Evolutionary conservation across 2,329 filamentous ascomycete species (phyloP).

Genomic region (Penicillium sp.): DNA sequence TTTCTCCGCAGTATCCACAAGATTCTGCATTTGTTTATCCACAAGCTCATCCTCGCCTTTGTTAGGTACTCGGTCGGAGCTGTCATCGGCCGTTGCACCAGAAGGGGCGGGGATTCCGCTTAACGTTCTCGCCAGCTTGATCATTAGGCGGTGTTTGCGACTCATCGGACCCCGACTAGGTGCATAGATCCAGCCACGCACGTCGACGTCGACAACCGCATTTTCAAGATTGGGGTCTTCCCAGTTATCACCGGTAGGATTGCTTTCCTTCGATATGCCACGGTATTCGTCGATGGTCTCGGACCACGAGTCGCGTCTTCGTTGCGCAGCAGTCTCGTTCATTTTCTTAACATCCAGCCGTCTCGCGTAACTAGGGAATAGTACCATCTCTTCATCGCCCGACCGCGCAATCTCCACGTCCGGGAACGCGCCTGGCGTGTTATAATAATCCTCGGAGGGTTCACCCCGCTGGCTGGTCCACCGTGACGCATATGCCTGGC

Average conservation of each 20-base stretch:
- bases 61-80: conserved; percentile 41
- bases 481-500: conserved; percentile 66
- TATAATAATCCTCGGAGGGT: conserved; percentile 51
- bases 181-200: conserved; percentile 92
- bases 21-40: conserved; percentile 73
- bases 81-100: conserved; percentile 36
- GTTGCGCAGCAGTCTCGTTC: conserved; percentile 30
- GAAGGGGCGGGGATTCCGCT: conserved; percentile 79
- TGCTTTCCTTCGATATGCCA: conserved; percentile 51
- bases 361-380: conserved; percentile 93
- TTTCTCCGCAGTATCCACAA: conserved; percentile 70
- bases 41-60: conserved; percentile 68
- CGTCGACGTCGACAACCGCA: conserved; percentile 89
- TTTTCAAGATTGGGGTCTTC: conserved; percentile 77
- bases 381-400: conserved; percentile 86
- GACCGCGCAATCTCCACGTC: conserved; percentile 78
- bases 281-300: conserved; percentile 46
- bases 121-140: conserved; percentile 83
- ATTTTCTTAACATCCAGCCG: conserved; percentile 60
- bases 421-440: conserved; percentile 77
- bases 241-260: conserved; percentile 77
- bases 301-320: conserved; percentile 34
- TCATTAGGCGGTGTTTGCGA: conserved; percentile 80
- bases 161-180: conserved; percentile 84
- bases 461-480: conserved; percentile 53